Percentiles rank a stretch among this genome's conserved stretches.
phyloP scores from a whole-genome alignment of 371 early-diverging fungal genomes.

The Zychaea mexicana region DNA sequence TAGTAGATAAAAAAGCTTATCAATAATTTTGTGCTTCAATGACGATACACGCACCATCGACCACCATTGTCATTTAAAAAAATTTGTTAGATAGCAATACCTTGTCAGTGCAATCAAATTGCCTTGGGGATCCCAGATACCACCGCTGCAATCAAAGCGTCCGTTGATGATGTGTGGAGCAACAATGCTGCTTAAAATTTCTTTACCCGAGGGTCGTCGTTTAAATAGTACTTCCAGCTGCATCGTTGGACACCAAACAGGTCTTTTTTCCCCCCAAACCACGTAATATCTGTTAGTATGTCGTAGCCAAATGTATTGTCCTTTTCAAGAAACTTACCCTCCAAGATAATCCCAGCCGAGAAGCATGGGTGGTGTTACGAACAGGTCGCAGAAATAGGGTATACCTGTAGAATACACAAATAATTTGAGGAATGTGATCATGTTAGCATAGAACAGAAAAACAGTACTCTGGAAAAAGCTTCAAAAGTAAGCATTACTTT shows the following conservation, averaged over 20 bases:
- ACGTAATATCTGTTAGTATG: slow-evolving; percentile 24
- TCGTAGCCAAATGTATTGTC: slow-evolving; percentile 13
- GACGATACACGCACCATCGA: no score
- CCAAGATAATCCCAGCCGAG: slow-evolving; percentile 30
- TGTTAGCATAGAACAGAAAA: background rate
- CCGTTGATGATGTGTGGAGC: slow-evolving; percentile 46
- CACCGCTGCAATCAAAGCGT: slow-evolving; percentile 44
- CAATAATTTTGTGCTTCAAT: no score
- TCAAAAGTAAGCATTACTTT: no score
- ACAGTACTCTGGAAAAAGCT: background rate
- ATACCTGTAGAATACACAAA: slow-evolving; percentile 13
- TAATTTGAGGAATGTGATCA: background rate
- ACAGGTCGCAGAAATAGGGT: slow-evolving; percentile 41
- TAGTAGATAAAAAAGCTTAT: no score
- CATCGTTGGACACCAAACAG: slow-evolving; percentile 51
- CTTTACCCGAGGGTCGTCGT: slow-evolving; percentile 25
- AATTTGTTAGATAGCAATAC: no score
- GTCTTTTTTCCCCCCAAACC: slow-evolving; percentile 15
- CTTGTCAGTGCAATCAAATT: slow-evolving; percentile 42
- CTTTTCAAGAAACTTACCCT: no score
- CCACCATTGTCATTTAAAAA: no score
- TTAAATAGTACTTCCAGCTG: slow-evolving; percentile 51
- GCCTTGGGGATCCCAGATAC: slow-evolving; percentile 35
- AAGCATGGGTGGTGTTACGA: slow-evolving; percentile 35
- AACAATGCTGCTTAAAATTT: slow-evolving; percentile 31